Conservation (phyloP, 371 early-diverging fungal species). For the Capillidium heterosporum region DNA sequence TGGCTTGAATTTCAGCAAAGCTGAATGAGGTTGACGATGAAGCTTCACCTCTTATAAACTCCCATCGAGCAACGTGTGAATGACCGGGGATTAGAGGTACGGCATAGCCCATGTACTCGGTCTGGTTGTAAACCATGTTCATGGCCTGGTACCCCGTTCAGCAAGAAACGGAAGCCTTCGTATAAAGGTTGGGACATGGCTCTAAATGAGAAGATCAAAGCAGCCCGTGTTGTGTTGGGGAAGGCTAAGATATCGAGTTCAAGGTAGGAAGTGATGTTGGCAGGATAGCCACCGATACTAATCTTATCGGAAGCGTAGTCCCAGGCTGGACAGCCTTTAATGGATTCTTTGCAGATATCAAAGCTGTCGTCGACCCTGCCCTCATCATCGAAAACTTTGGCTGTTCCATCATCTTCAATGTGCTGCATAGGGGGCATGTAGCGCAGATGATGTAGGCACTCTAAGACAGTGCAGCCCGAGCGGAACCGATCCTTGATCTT, state of each 20-base stretch:
- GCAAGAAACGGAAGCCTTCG: not conserved
- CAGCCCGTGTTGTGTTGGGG: not conserved
- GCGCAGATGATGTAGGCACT: slow-evolving; percentile 2
- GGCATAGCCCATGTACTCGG: not conserved
- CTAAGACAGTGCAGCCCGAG: not conserved
- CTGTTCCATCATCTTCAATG: not conserved
- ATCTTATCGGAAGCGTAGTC: not conserved
- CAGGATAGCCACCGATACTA: not conserved
- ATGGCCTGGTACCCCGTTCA: slow-evolving; percentile 3
- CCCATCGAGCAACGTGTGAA: not conserved
- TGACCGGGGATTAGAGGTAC: not conserved
- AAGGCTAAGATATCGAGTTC: slow-evolving; percentile 1
- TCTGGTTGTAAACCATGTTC: not conserved
- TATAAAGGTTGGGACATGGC: not conserved
- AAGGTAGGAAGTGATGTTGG: slow-evolving; percentile 1
- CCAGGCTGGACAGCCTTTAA: not conserved
- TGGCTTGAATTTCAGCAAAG: not conserved
- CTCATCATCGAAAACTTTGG: not conserved
- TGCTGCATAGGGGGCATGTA: not conserved
- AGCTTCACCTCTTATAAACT: slow-evolving; percentile 2
- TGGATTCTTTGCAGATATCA: not conserved
- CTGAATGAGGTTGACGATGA: not conserved
- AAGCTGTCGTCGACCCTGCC: not conserved
- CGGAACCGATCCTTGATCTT: not conserved
- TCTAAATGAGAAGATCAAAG: not conserved